Base-by-base conservation (phyloP, 2,329 filamentous ascomycete species). In the Periglandula ipomoeae region DNA sequence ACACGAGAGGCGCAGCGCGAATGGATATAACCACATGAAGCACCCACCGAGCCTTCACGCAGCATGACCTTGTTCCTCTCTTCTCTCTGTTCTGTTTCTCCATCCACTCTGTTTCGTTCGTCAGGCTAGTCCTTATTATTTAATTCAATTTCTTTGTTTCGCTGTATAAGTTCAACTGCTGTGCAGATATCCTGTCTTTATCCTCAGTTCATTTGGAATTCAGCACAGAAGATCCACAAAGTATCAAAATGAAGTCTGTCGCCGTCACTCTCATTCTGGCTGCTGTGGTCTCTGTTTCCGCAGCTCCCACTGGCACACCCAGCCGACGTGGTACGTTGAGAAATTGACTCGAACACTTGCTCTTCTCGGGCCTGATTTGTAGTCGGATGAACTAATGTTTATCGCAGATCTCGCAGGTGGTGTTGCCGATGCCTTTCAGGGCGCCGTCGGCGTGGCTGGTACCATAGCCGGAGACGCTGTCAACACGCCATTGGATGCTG, bases 191-290 rank as follows among this genome's bases (percentile, higher is more conserved):
- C 30, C 7, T 32, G 3, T 15, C 30, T 4, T 15, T 2, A 30
- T 3, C 27, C 13, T n/a, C n/a, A n/a, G n/a, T 13, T 30, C 13
- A 10, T 32, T 3, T 13, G 7, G 4, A 15, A 30, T 11, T 30
- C 27, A 30, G 9, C 27, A 13, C 27, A 30, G 2, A 30, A 8
- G 15, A 20, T n/a, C n/a, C 5, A 27, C 30, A 38, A 46, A 32
- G 9, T 20, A 13, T n/a, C 22, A 44, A 13, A 4, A 48, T 48
- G 47, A 48, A 44, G 40, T 48, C 47, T 20, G 24, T 38, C 35
- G 17, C 40, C 17, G 23, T 48, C n/a, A 20, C 40, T 19, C 32
- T 48, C 15, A 22, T 48, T 13, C 7, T 42, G 39, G 39, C 39
- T n/a, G 47, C 40, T 19, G 46, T 26, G 39, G 39, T 40, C 6